Percentiles rank a stretch among this genome's conserved stretches.
These are phyloP conservation scores for Tolypocladium sp. DNA, from an alignment of 2,329 filamentous ascomycete genomes.

Conservation along the genomic window DNA sequence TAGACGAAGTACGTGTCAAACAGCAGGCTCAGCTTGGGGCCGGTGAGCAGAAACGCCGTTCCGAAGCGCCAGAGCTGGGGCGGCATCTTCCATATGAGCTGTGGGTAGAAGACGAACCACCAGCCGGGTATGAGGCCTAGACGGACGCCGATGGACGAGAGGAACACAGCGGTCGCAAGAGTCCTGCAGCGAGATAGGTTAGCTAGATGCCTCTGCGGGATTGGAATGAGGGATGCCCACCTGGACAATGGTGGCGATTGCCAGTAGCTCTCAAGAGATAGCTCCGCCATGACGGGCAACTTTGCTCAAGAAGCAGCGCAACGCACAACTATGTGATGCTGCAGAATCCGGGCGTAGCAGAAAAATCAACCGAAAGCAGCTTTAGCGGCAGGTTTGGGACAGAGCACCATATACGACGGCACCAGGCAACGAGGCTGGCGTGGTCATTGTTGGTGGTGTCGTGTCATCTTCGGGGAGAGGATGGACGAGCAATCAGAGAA, in stretches of 20 bases:
- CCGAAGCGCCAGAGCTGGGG: slow-evolving; percentile 34
- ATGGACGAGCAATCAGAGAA: slow-evolving; percentile 6
- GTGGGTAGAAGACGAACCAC: slow-evolving; percentile 43
- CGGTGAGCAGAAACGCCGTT: slow-evolving; percentile 32
- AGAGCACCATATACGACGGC: slow-evolving; percentile 11
- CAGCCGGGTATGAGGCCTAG: slow-evolving; percentile 40
- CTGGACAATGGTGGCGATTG: slow-evolving; percentile 30
- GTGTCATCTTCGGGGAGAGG: slow-evolving; percentile 21
- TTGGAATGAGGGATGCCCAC: slow-evolving; percentile 20
- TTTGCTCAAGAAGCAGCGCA: slow-evolving; percentile 15
- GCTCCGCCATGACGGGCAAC: slow-evolving; percentile 23
- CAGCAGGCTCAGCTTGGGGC: slow-evolving; percentile 39
- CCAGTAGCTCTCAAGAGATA: slow-evolving; percentile 25
- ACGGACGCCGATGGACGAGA: slow-evolving; percentile 51
- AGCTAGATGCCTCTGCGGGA: slow-evolving; percentile 3
- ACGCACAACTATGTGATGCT: slow-evolving; percentile 1
- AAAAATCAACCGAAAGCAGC: slow-evolving; percentile 10
- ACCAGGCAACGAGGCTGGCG: slow-evolving; percentile 17
- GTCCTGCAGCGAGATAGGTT: slow-evolving; percentile 42
- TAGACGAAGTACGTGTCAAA: slow-evolving; percentile 71
- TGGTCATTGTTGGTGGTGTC: slow-evolving; percentile 23
- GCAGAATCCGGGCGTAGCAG: background rate
- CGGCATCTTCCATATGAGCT: slow-evolving; percentile 40
- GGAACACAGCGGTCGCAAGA: slow-evolving; percentile 51
- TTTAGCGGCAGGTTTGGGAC: slow-evolving; percentile 1